Evolutionary conservation across 2,329 filamentous ascomycete genomes (phyloP).

Genomic region (Colletotrichum orchidophilum): DNA sequence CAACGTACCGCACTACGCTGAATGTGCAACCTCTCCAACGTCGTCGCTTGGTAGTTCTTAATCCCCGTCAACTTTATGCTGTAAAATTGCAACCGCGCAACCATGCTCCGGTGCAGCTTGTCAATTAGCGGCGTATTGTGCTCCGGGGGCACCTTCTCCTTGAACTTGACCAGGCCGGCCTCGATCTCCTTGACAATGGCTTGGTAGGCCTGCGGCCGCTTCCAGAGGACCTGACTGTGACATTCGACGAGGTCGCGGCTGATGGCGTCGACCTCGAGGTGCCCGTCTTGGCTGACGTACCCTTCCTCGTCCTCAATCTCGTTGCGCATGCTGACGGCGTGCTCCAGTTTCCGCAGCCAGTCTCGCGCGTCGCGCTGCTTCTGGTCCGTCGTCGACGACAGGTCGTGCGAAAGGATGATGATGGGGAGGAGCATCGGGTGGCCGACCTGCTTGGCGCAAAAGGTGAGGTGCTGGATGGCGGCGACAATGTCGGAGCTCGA

Average conservation of each 20-base stretch:
- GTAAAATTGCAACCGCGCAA: conserved; percentile 67
- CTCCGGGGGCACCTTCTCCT: conserved; percentile 38
- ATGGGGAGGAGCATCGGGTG: conserved; percentile 69
- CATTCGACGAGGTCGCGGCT: conserved; percentile 72
- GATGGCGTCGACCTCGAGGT: conserved; percentile 67
- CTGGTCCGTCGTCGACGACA: conserved; percentile 64
- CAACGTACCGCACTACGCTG: conserved; percentile 67
- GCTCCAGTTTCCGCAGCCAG: conserved; percentile 69
- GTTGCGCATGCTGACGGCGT: conserved; percentile 68
- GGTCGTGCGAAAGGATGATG: conserved; percentile 67
- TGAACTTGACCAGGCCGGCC: conserved; percentile 57
- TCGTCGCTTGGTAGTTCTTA: conserved; percentile 71
- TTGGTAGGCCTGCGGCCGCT: conserved; percentile 68
- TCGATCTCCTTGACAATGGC: conserved; percentile 61
- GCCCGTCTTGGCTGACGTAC: conserved; percentile 59
- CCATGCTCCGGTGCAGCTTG: conserved; percentile 62
- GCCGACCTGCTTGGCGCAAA: conserved; percentile 58
- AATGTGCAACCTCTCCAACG: conserved; percentile 67
- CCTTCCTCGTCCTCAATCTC: conserved; percentile 66
- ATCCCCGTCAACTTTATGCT: conserved; percentile 68
- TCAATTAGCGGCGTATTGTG: conserved; percentile 45
- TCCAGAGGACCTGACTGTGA: conserved; percentile 70
- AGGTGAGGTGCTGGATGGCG: conserved; percentile 59
- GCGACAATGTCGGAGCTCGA: conserved; percentile 62
- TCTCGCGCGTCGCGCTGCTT: conserved; percentile 71